These are phyloP conservation scores for Suillus luteus DNA, from an alignment of 768 basidiomycete species.

Conservation along the genomic window DNA sequence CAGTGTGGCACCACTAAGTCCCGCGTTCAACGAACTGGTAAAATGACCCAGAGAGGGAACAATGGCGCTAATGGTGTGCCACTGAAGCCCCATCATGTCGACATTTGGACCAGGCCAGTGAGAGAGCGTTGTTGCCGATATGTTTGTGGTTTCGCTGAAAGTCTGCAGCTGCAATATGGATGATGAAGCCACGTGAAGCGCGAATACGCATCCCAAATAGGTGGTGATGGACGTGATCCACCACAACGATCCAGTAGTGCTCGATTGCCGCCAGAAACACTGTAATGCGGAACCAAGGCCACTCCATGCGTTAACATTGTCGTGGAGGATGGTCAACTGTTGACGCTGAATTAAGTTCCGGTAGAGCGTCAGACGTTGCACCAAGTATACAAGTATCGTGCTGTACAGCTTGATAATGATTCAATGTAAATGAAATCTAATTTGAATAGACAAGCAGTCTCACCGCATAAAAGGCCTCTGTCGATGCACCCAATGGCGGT, in stretches of 20 bases:
- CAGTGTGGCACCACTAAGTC: constrained; percentile 9
- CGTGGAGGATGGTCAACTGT: constrained; percentile 10
- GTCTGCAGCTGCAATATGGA: constrained; percentile 14
- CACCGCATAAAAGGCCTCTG: constrained; percentile 13
- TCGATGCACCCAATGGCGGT: not conserved
- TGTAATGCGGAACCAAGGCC: constrained; percentile 12
- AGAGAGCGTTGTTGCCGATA: not conserved
- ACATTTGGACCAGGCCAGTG: constrained; percentile 5
- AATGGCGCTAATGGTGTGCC: constrained; percentile 1
- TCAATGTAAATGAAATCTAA: not conserved
- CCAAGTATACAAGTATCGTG: constrained; percentile 13
- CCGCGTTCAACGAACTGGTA: not conserved
- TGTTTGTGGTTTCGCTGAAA: constrained; percentile 1
- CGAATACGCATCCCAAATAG: constrained; percentile 11
- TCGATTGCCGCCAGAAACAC: constrained; percentile 11
- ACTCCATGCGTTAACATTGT: constrained; percentile 10
- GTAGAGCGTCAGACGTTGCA: constrained; percentile 18
- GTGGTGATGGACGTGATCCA: constrained; percentile 3
- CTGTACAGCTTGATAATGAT: constrained; percentile 14
- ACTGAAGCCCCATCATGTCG: constrained; percentile 1
- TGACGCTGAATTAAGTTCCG: constrained; percentile 9
- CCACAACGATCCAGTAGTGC: constrained; percentile 2
- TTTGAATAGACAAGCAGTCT: not conserved
- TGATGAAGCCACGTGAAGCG: constrained; percentile 13
- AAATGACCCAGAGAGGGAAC: constrained; percentile 7